phyloP scores from a whole-genome alignment of 768 basidiomycete species.

The Pisolithus tinctorius region DNA sequence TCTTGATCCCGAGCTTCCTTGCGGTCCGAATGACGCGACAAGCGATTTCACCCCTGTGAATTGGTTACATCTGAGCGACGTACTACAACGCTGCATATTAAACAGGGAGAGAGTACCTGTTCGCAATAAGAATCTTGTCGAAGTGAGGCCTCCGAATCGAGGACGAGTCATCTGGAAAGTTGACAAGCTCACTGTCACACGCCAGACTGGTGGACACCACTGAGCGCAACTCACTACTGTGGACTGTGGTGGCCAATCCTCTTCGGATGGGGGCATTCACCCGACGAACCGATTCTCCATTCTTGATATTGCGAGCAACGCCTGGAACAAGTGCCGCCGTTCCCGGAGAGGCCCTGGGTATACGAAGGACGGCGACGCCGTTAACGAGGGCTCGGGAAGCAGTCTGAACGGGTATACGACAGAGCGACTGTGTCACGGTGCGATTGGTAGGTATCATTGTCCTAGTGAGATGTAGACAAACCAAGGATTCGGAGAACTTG shows the following conservation, averaged over 20 bases:
- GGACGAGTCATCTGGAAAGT: constrained; percentile 1
- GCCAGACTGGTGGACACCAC: background rate
- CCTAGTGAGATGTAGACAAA: background rate
- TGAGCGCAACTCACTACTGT: constrained; percentile 15
- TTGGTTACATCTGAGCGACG: background rate
- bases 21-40: constrained; percentile 93
- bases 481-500: too few relatives aligned
- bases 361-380: background rate
- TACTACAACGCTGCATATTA: background rate
- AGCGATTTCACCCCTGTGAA: constrained; percentile 82
- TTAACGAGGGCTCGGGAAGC: constrained; percentile 4
- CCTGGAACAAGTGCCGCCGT: constrained; percentile 6
- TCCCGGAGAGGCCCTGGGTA: constrained; percentile 6
- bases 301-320: background rate
- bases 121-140: constrained; percentile 89
- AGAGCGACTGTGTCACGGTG: constrained; percentile 18
- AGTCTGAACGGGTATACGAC: constrained; percentile 13
- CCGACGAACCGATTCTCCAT: background rate
- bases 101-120: constrained; percentile 45
- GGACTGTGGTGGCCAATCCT: constrained; percentile 11
- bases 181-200: background rate
- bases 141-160: constrained; percentile 49
- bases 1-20: constrained; percentile 79
- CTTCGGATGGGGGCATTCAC: background rate
- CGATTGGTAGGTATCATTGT: constrained; percentile 28